These are phyloP conservation scores for Aspergillus tubingensis DNA, from an alignment of 2,329 filamentous ascomycete genomes.

Conservation along the genomic window DNA sequence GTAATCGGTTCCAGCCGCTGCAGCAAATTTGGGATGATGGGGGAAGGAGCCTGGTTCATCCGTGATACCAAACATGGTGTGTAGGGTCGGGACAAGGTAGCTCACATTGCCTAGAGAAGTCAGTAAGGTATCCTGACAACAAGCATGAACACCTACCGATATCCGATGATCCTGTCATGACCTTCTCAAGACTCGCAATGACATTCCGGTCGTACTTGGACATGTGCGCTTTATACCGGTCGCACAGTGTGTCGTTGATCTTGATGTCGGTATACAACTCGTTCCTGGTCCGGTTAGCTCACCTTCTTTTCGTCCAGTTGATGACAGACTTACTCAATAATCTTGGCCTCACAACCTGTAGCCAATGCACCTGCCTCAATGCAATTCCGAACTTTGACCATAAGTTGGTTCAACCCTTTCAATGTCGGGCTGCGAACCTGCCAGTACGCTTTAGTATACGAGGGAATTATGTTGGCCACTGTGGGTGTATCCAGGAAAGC, in stretches of 20 bases:
- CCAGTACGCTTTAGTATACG: slow-evolving; percentile 49
- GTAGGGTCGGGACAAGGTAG: slow-evolving; percentile 51
- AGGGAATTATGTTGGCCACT: slow-evolving; percentile 60
- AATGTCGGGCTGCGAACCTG: slow-evolving; percentile 50
- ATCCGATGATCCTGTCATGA: slow-evolving; percentile 50
- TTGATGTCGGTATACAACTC: slow-evolving; percentile 49
- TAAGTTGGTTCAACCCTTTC: slow-evolving; percentile 39
- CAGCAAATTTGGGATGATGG: slow-evolving; percentile 48
- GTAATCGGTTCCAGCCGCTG: slow-evolving; percentile 45
- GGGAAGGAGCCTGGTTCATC: slow-evolving; percentile 36
- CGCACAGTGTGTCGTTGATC: slow-evolving; percentile 49
- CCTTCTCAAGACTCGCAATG: slow-evolving; percentile 39
- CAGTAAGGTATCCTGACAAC: background rate
- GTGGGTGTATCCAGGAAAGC: slow-evolving; percentile 57
- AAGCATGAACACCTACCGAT: slow-evolving; percentile 38
- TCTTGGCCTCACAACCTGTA: slow-evolving; percentile 36
- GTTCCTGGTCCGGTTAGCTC: slow-evolving; percentile 14
- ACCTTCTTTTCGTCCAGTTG: background rate
- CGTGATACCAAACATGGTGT: slow-evolving; percentile 52
- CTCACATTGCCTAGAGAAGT: slow-evolving; percentile 50
- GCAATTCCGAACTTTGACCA: slow-evolving; percentile 34
- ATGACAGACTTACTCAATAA: slow-evolving; percentile 30
- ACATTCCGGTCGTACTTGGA: slow-evolving; percentile 40
- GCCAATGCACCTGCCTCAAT: slow-evolving; percentile 40
- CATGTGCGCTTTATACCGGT: slow-evolving; percentile 50